Evolutionary conservation across 176 grass and related monocot genomes (phyloP).

Genomic region (Carex pumila): DNA sequence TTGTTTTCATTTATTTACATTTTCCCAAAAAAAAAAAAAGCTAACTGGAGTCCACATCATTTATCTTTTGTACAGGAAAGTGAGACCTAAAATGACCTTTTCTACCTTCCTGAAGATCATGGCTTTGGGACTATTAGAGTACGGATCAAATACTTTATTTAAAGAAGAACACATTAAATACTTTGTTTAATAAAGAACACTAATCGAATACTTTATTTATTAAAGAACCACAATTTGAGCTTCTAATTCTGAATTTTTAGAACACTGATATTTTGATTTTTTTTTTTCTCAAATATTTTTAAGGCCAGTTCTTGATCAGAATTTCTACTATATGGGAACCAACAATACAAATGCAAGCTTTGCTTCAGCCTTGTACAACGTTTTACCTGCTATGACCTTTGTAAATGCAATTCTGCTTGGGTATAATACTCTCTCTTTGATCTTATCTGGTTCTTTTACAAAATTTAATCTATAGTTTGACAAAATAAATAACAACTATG

Average conservation of each 20-base stretch:
- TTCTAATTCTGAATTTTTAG: not conserved
- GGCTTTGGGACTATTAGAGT: constrained; percentile 68
- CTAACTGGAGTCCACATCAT: constrained; percentile 9
- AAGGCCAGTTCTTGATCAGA: constrained; percentile 94
- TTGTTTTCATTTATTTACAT: not conserved
- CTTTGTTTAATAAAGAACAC: not conserved
- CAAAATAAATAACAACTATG: not conserved
- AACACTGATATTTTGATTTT: not conserved
- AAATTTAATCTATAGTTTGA: not conserved
- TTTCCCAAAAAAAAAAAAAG: not conserved
- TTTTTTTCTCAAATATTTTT: not conserved
- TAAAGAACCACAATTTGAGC: not conserved
- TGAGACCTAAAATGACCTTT: constrained; percentile 60
- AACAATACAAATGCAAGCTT: constrained; percentile 77
- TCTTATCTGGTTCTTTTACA: not conserved
- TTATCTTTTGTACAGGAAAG: constrained; percentile 45
- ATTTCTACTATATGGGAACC: constrained; percentile 89
- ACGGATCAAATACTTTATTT: constrained; percentile 19
- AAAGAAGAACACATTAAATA: not conserved
- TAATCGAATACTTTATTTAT: not conserved
- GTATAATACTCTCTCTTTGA: constrained; percentile 17
- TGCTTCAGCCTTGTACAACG: constrained; percentile 70
- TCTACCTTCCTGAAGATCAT: constrained; percentile 54
- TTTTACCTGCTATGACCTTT: constrained; percentile 71
- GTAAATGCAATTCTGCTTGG: constrained; percentile 69